Evolutionary conservation across 306 rosid species (phyloP).

Genomic region (Erythrophleum fordii): DNA sequence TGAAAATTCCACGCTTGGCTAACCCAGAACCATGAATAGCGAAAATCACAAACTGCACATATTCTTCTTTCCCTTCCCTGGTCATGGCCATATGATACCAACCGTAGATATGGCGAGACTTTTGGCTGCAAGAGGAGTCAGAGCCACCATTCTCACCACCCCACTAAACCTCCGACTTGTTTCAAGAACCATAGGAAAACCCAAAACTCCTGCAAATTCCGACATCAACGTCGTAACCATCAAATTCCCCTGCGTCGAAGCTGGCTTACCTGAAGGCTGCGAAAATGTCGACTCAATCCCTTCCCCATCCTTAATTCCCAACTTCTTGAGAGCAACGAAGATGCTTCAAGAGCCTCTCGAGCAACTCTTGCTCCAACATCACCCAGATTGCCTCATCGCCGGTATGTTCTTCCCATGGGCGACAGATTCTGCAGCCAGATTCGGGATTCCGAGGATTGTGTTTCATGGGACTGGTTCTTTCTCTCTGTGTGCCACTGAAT

Average conservation of each 20-base stretch:
- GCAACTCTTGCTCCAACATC: conserved; percentile 36
- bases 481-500: conserved; percentile 43
- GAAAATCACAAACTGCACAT: background rate
- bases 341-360: conserved; percentile 49
- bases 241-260: conserved; percentile 43
- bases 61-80: background rate
- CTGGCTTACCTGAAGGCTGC: conserved; percentile 58
- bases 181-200: background rate
- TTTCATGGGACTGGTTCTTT: conserved; percentile 60
- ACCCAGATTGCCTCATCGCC: conserved; percentile 55
- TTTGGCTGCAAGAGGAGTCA: background rate
- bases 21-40: background rate
- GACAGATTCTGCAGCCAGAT: conserved; percentile 53
- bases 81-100: background rate
- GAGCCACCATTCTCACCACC: background rate
- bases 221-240: background rate
- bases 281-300: conserved; percentile 43
- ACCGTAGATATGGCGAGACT: background rate
- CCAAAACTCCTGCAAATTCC: background rate
- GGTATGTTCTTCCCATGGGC: conserved; percentile 57
- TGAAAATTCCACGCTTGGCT: background rate
- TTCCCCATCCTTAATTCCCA: background rate
- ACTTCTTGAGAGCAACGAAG: conserved; percentile 40
- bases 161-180: background rate
- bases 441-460: conserved; percentile 58